A percentile compares a stretch with the other conserved stretches of the same genome.
Conservation (phyloP, 352 stramenopile species). For the Pythium biforme region DNA sequence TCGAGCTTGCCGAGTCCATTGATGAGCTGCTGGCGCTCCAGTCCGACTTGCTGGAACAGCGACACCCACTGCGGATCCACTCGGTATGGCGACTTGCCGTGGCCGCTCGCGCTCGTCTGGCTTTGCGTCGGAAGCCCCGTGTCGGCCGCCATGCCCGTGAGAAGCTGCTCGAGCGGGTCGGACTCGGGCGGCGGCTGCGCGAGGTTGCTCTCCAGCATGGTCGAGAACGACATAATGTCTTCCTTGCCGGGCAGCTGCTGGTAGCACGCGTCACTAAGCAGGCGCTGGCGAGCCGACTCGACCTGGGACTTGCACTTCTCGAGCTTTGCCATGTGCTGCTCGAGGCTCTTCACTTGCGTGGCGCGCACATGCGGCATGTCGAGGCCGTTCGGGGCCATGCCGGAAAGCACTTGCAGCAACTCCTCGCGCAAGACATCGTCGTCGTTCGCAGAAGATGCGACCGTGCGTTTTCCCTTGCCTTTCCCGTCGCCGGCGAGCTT, state of each 20-base stretch:
- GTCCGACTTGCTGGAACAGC: constrained; percentile 24
- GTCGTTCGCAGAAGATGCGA: background rate
- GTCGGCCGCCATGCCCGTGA: constrained; percentile 20
- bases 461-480: constrained; percentile 1
- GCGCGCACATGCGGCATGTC: background rate
- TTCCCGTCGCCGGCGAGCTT: background rate
- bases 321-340: constrained; percentile 18
- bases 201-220: constrained; percentile 8
- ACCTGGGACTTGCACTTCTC: constrained; percentile 9
- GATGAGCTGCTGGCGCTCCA: constrained; percentile 25
- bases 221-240: constrained; percentile 18
- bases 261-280: constrained; percentile 9
- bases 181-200: constrained; percentile 1
- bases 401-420: constrained; percentile 25
- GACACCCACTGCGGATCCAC: constrained; percentile 26
- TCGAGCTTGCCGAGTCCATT: constrained; percentile 21
- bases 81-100: constrained; percentile 9
- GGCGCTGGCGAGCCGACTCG: constrained; percentile 15
- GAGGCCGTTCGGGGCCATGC: constrained; percentile 8
- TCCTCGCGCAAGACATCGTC: constrained; percentile 24
- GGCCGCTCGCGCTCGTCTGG: constrained; percentile 4
- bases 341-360: constrained; percentile 4
- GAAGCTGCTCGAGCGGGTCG: constrained; percentile 25
- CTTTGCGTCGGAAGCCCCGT: constrained; percentile 7
- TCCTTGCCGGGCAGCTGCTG: constrained; percentile 21